Conservation (phyloP, 73 alveolate genomes). For the Uronychia setigera region DNA sequence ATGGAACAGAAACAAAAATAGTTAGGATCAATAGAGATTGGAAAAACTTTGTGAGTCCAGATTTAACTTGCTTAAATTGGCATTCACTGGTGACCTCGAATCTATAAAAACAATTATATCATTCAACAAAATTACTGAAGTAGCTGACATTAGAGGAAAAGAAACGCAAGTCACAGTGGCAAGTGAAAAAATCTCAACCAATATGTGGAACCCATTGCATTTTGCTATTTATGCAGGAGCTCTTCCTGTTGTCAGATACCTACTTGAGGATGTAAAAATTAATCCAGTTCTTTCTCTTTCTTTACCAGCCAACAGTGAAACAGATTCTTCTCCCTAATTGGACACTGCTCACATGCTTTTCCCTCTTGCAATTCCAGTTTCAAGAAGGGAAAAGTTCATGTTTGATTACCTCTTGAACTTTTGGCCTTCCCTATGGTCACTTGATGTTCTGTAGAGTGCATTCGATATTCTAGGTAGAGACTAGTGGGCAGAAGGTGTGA, state of each 20-base stretch:
- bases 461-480: not conserved
- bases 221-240: constrained; percentile 18
- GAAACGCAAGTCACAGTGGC: not conserved
- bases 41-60: not conserved
- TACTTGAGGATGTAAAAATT: constrained; percentile 10
- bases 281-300: constrained; percentile 17
- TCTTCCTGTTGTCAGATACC: constrained; percentile 14
- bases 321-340: not conserved
- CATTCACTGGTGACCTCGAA: not conserved
- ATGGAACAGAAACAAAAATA: not conserved
- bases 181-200: not conserved
- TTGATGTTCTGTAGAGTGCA: not conserved
- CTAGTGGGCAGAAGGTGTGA: not conserved
- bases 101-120: not conserved
- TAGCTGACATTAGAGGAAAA: not conserved
- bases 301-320: not conserved
- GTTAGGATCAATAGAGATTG: not conserved
- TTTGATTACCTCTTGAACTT: not conserved
- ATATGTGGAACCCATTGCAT: constrained; percentile 33
- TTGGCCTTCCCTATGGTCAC: not conserved
- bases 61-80: not conserved
- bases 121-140: not conserved
- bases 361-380: not conserved
- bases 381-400: not conserved
- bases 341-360: not conserved